These are phyloP conservation scores for Hysterangium stoloniferum DNA, from an alignment of 768 basidiomycete genomes.

Conservation along the genomic window DNA sequence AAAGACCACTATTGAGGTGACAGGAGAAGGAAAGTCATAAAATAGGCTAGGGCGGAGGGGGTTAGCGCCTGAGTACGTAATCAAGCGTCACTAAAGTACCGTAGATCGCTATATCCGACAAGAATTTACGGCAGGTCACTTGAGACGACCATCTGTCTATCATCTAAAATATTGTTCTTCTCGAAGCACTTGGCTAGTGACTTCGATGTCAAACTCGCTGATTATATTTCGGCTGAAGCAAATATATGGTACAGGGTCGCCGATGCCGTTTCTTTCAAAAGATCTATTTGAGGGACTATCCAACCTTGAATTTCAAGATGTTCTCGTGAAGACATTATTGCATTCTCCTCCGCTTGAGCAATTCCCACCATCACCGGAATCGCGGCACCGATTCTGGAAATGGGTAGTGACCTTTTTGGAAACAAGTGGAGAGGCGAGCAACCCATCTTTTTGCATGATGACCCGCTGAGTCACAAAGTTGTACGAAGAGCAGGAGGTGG, in stretches of 20 bases:
- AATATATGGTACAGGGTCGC: background rate
- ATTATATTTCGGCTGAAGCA: background rate
- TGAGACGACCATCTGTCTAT: no score
- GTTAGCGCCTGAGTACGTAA: no score
- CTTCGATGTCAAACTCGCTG: background rate
- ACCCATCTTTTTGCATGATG: background rate
- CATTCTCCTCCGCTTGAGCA: constrained; percentile 41
- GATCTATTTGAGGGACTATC: background rate
- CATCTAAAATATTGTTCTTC: no score
- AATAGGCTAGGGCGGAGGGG: no score
- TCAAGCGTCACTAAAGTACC: no score
- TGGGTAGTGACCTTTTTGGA: constrained; percentile 55
- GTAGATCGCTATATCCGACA: no score
- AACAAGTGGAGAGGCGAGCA: constrained; percentile 40
- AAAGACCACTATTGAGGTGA: background rate
- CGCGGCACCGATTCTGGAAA: constrained; percentile 68
- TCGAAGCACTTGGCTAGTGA: no score
- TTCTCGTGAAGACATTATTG: constrained; percentile 47
- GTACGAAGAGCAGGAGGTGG: constrained; percentile 51
- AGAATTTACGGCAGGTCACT: no score
- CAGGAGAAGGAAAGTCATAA: no score
- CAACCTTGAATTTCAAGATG: constrained; percentile 34
- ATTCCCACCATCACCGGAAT: constrained; percentile 58
- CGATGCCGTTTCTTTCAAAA: background rate
- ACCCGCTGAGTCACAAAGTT: constrained; percentile 11